Conservation (phyloP, 2,329 filamentous ascomycete genomes). For the Calonectria crousiana region DNA sequence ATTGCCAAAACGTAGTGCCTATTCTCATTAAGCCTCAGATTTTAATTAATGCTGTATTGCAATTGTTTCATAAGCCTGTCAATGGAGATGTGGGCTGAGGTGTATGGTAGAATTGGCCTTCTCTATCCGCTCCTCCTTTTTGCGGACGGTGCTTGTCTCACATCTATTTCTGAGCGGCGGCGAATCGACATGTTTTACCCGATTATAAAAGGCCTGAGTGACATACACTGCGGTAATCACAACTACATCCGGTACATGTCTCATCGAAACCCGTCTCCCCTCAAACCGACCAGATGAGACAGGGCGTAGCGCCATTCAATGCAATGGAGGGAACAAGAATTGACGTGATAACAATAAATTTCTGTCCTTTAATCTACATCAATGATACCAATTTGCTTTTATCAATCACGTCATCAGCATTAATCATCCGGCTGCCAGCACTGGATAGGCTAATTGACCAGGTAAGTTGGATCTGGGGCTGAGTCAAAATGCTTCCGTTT, state of each 20-base stretch:
- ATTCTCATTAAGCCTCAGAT: neutral
- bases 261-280: neutral
- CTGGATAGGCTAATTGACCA: neutral
- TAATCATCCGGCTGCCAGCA: neutral
- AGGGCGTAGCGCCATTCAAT: neutral
- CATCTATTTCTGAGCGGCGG: neutral
- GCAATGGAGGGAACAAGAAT: neutral
- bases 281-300: neutral
- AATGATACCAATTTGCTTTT: neutral
- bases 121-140: neutral
- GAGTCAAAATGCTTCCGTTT: neutral
- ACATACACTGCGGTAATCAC: neutral
- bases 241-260: neutral
- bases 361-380: too few species aligned
- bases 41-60: neutral
- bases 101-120: neutral
- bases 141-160: neutral
- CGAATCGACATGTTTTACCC: neutral
- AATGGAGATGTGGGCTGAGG: neutral
- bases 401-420: neutral
- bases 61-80: neutral
- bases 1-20: neutral
- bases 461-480: neutral
- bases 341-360: neutral
- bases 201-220: neutral